phyloP scores from a whole-genome alignment of 108 stramenopile genomes.

The Skeletonema tropicum region DNA sequence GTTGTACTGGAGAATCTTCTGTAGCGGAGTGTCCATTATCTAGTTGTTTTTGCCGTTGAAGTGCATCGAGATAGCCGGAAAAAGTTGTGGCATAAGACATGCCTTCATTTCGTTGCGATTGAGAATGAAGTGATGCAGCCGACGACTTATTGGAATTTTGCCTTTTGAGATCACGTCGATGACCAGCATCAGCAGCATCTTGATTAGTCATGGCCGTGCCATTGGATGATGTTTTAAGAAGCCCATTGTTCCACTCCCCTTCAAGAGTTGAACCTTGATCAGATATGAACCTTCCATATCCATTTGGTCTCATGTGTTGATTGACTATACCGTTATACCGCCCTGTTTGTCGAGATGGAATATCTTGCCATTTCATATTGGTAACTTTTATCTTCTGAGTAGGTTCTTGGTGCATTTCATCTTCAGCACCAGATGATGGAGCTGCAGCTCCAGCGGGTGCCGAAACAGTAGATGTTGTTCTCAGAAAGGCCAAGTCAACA shows the following conservation, averaged over 20 bases:
- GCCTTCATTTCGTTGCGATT: background rate
- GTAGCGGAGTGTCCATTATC: background rate
- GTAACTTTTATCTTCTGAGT: background rate
- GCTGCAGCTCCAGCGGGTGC: background rate
- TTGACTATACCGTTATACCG: background rate
- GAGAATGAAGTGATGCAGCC: too few species aligned
- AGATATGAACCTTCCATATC: background rate
- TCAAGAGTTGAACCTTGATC: background rate
- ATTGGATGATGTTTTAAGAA: background rate
- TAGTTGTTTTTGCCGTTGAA: background rate
- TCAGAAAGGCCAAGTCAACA: background rate
- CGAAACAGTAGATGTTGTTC: background rate
- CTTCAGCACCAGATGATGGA: background rate
- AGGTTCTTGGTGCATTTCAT: background rate
- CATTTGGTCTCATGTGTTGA: constrained; percentile 6
- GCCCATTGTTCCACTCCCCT: background rate
- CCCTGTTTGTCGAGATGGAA: background rate
- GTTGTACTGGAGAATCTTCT: background rate
- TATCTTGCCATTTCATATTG: background rate
- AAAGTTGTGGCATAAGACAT: background rate
- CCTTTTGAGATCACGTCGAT: background rate
- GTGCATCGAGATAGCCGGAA: background rate
- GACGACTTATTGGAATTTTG: background rate
- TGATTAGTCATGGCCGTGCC: background rate
- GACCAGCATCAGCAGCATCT: background rate